Evolutionary conservation across 2,329 filamentous ascomycete species (phyloP).

Genomic region (Microdochium bolleyi): DNA sequence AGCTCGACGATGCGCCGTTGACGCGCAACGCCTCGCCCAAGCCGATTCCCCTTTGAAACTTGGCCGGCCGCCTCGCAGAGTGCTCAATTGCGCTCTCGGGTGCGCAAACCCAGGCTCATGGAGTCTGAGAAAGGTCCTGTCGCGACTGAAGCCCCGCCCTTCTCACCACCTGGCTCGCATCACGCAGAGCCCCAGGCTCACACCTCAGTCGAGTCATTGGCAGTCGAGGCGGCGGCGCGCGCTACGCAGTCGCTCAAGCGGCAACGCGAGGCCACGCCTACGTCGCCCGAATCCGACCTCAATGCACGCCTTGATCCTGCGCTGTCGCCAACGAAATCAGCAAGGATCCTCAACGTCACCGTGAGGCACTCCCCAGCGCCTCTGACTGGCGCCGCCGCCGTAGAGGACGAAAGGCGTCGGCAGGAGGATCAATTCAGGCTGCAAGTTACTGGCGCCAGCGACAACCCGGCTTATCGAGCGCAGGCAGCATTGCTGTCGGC

Average conservation of each 20-base stretch:
- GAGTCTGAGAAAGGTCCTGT: constrained; percentile 44
- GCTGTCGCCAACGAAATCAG: constrained; percentile 45
- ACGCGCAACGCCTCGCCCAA: constrained; percentile 17
- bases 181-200: constrained; percentile 24
- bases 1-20: constrained; percentile 21
- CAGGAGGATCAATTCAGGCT: constrained; percentile 34
- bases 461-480: constrained; percentile 45
- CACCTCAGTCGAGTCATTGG: constrained; percentile 31
- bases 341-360: constrained; percentile 35
- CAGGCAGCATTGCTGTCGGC: constrained; percentile 47
- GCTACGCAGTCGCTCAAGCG: constrained; percentile 34
- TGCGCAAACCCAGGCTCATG: constrained; percentile 29
- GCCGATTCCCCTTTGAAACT: constrained; percentile 11
- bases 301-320: constrained; percentile 24
- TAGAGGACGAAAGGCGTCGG: constrained; percentile 44
- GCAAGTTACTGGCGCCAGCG: constrained; percentile 35
- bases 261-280: constrained; percentile 37
- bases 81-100: constrained; percentile 12
- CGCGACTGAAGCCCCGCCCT: constrained; percentile 41
- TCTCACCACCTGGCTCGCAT: constrained; percentile 23
- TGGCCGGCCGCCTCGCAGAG: constrained; percentile 13
- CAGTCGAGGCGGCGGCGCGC: constrained; percentile 23
- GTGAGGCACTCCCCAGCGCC: constrained; percentile 35
- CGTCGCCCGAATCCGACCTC: constrained; percentile 22
- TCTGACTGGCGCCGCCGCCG: constrained; percentile 44